Evolutionary conservation across 371 early-diverging fungal species (phyloP), one percentile per base, ranked within the genome.

Genomic region (Phascolomyces articulosus): DNA sequence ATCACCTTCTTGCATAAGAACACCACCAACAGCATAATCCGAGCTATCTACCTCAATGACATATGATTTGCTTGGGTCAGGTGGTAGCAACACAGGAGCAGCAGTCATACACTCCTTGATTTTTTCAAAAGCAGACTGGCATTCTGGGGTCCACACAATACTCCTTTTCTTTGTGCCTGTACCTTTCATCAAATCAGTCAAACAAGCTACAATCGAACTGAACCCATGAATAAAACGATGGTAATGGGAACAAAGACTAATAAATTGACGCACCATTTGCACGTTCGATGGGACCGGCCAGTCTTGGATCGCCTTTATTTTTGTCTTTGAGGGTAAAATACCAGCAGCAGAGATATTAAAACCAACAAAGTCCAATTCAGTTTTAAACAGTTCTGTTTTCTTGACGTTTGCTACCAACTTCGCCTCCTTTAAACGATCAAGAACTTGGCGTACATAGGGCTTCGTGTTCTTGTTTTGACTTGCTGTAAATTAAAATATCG

Each of bases 401-500:
- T 73, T 64, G 13, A 69, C 40, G n/a, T 86, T 84, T 1, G 55
- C 67, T 4, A 65, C 70, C 18, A 89, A 56, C 2, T 72, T 44
- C 8, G 77, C 60, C 11, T 79, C 34, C 0, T 61, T 34, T 7
- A 89, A 69, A 15, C 66, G 34, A 0, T 70, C 13, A 8, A 87
- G 60, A 1, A 87, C 82, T 4, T 38, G 40, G 9, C 60, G 47
- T 15, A 85, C 48, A 60, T 64, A 38, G 87, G 21, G 85, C 80
- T 15, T 80, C 73, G n/a, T 44, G n/a, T 8, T 68, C 75, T 6
- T 38, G 9, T 9, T 13, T 38, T 18, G 71, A n/a, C n/a, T n/a
- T 58, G 15, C 80, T 79, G 60, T 70, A 88, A 27, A 91, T 83
- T 0, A 89, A 62, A 1, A 89, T 84, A 60, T 89, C 85, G 62